phyloP scores from a whole-genome alignment of 192 early-diverging fungal species.

The Backusella parvicylindrica region DNA sequence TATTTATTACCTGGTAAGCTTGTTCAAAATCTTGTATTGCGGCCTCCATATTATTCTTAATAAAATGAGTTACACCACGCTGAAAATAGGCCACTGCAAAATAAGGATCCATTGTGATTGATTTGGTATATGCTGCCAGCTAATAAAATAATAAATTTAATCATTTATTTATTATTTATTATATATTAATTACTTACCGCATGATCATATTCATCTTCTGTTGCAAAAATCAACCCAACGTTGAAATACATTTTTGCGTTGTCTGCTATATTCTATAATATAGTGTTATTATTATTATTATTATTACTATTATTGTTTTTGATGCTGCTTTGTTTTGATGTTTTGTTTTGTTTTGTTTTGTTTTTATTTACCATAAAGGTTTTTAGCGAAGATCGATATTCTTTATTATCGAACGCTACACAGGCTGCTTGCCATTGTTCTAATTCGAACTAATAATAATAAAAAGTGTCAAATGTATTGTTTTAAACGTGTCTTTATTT shows the following conservation, averaged over 20 bases:
- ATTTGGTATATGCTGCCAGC: slow-evolving; percentile 72
- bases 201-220: slow-evolving; percentile 67
- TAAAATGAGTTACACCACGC: slow-evolving; percentile 82
- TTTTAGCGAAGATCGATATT: slow-evolving; percentile 65
- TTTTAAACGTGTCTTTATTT: not conserved
- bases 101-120: slow-evolving; percentile 80
- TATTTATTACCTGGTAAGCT: slow-evolving; percentile 64
- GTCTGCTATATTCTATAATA: slow-evolving; percentile 72
- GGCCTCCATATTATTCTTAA: slow-evolving; percentile 60
- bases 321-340: not conserved
- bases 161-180: slow-evolving; percentile 5
- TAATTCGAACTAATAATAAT: slow-evolving; percentile 62
- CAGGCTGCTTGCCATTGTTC: slow-evolving; percentile 80
- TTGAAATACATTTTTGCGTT: slow-evolving; percentile 95
- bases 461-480: not conserved
- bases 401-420: slow-evolving; percentile 68
- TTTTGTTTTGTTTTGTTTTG: too few relatives aligned
- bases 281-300: not conserved
- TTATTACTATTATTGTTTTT: not conserved
- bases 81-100: slow-evolving; percentile 92
- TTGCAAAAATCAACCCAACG: slow-evolving; percentile 78
- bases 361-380: slow-evolving; percentile 71
- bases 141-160: slow-evolving; percentile 32
- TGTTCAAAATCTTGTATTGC: slow-evolving; percentile 80
- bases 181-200: slow-evolving; percentile 65